Percentiles rank a stretch among this genome's conserved stretches.
phyloP scores from a whole-genome alignment of 495 filamentous ascomycete genomes.

The Aspergillus sclerotiicarbonarius region DNA sequence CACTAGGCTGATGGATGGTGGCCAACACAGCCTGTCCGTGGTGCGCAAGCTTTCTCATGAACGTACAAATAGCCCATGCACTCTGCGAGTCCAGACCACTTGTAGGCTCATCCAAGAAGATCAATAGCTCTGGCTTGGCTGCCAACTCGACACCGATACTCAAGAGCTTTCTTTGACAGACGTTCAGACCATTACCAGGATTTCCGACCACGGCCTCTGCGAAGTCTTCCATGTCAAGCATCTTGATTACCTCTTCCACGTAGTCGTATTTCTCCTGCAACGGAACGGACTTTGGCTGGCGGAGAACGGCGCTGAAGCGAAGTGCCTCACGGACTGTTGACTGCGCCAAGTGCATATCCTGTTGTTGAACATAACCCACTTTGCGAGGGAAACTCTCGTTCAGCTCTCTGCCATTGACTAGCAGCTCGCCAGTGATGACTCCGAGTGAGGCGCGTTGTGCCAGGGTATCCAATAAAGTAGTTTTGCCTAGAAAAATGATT shows the following conservation, averaged over 20 bases:
- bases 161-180: slow-evolving; percentile 84
- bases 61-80: slow-evolving; percentile 75
- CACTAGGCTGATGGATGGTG: slow-evolving; percentile 93
- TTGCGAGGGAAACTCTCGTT: slow-evolving; percentile 84
- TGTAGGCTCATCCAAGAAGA: slow-evolving; percentile 94
- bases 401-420: slow-evolving; percentile 49
- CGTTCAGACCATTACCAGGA: slow-evolving; percentile 65
- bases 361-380: slow-evolving; percentile 91
- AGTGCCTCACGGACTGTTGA: slow-evolving; percentile 79
- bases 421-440: slow-evolving; percentile 50
- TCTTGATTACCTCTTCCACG: slow-evolving; percentile 48
- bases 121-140: slow-evolving; percentile 79
- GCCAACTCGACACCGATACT: slow-evolving; percentile 91
- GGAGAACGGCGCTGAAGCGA: slow-evolving; percentile 77
- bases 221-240: slow-evolving; percentile 46
- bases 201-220: slow-evolving; percentile 43
- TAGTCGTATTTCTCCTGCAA: slow-evolving; percentile 47
- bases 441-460: slow-evolving; percentile 52
- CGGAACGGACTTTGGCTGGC: slow-evolving; percentile 59
- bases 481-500: slow-evolving; percentile 47
- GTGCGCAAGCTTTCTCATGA: slow-evolving; percentile 81
- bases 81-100: slow-evolving; percentile 79
- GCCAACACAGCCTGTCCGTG: slow-evolving; percentile 85
- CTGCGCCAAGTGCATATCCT: slow-evolving; percentile 74
- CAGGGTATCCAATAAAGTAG: slow-evolving; percentile 60